These are phyloP conservation scores for Diversispora epigaea DNA, from an alignment of 192 early-diverging fungal species.

Conservation along the genomic window DNA sequence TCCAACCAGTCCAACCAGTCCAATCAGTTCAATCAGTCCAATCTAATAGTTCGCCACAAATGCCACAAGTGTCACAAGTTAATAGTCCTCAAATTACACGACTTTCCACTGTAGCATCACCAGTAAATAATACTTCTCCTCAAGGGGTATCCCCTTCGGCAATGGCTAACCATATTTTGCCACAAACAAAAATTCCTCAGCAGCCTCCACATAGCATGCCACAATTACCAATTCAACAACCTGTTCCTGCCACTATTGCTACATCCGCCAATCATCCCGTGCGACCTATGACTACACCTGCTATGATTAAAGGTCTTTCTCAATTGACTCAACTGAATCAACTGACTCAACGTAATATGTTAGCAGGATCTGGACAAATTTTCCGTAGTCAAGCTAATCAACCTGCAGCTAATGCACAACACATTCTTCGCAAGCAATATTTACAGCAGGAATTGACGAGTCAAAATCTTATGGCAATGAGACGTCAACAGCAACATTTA, in stretches of 20 bases:
- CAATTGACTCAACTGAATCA: neutral
- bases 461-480: neutral
- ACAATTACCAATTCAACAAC: neutral
- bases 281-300: neutral
- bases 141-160: neutral
- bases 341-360: neutral
- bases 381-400: neutral
- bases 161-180: neutral
- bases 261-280: no score
- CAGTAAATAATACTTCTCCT: neutral
- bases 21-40: no score
- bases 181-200: neutral
- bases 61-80: neutral
- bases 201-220: neutral
- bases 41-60: no score
- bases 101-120: neutral
- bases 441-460: conserved; percentile 1
- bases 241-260: neutral
- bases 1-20: no score
- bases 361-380: neutral
- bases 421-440: no score
- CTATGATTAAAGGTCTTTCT: neutral
- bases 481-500: neutral
- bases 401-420: no score
- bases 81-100: neutral